Evolutionary conservation across 2,329 filamentous ascomycete species (phyloP), one percentile per base, ranked within the genome.

Genomic region (Colletotrichum australisinense): DNA sequence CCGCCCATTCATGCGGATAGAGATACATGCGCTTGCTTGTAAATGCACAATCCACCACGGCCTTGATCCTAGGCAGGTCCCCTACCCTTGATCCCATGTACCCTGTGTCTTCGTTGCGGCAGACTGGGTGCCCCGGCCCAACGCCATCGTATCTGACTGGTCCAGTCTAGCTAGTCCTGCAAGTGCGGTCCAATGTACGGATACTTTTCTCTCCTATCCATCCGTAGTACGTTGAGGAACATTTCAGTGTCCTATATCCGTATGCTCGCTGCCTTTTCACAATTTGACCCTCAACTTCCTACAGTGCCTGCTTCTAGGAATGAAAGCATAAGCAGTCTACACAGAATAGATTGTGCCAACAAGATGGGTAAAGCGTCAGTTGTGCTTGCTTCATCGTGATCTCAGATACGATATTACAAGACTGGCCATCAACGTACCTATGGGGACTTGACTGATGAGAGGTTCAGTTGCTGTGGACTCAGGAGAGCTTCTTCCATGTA

Each of bases 111-210:
- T 65, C 22, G 32, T 28, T 22, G 56, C 55, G 32, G 67, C 46
- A 57, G 55, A 46, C 56, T 52, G 60, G 70, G 60, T 32, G 4
- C 53, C 70, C 70, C 30, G 56, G 70, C 35, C 26, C 22, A 28
- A 8, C 46, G 30, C 32, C 60, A 19, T 14, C 32, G 67, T 42
- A 46, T 65, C 55, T 73, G 67, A 70, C 53, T 73, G 70, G 70
- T 65, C 49, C 56, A 52, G 56, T 65, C 28, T 63, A 49, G 63
- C 28, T 62, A 26, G 57, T 56, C 63, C 57, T 63, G 28, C 35
- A 65, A 59, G 67, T 72, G 64, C 28, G 28, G 52, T 53, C 35
- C 38, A 19, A 42, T 42, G 38, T 42, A 42, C 16, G 38, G 16
- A 42, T 19, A 42, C 38, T 42, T 42, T 42, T 19, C 38, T 42